Percentiles rank a stretch among this genome's conserved stretches.
Evolutionary conservation across 352 stramenopile genomes (phyloP).

Genomic region (Aphanomyces cochlioides): DNA sequence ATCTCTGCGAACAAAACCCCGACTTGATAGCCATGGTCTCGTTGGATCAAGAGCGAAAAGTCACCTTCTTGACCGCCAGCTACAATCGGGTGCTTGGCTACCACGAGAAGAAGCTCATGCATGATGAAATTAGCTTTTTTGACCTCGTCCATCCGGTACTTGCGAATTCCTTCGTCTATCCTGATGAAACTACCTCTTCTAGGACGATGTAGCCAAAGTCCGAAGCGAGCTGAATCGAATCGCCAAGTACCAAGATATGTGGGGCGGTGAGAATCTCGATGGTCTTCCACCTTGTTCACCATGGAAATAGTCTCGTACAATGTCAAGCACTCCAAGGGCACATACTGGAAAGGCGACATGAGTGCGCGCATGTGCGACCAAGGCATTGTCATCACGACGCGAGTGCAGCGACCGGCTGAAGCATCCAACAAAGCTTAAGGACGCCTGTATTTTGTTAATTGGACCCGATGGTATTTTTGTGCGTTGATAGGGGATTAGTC

Average conservation of each 20-base stretch:
- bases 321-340: constrained; percentile 77
- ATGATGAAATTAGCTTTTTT: constrained; percentile 72
- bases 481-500: too few species aligned
- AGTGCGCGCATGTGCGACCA: constrained; percentile 66
- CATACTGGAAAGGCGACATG: constrained; percentile 71
- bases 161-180: constrained; percentile 40
- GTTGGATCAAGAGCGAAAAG: constrained; percentile 51
- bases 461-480: too few species aligned
- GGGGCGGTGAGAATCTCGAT: constrained; percentile 7
- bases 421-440: neutral
- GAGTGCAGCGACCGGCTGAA: constrained; percentile 40
- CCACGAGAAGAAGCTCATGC: constrained; percentile 69
- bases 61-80: constrained; percentile 64
- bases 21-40: constrained; percentile 76
- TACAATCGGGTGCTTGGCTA: constrained; percentile 75
- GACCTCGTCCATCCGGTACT: constrained; percentile 78
- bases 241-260: constrained; percentile 20
- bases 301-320: constrained; percentile 60
- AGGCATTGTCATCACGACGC: constrained; percentile 73
- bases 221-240: constrained; percentile 56
- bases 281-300: neutral
- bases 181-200: constrained; percentile 40
- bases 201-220: constrained; percentile 65
- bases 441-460: too few species aligned
- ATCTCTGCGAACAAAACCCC: constrained; percentile 77